Conservation (phyloP, 257 asterid genomes). For the Jasminum sambac region DNA sequence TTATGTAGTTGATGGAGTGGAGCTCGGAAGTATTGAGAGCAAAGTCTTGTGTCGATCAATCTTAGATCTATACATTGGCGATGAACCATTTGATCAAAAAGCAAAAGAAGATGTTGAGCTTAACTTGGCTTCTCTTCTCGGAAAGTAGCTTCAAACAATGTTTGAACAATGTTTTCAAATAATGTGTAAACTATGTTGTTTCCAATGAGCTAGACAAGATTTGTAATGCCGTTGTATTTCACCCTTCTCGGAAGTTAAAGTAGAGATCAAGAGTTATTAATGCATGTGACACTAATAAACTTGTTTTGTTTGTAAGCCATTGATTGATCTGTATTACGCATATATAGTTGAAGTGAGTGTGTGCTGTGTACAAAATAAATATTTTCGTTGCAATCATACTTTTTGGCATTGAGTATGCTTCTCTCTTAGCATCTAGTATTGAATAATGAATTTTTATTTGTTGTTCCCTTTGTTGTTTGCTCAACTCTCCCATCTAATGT, state of each 20-base stretch:
- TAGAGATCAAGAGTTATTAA: not conserved
- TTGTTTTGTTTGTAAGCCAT: not conserved
- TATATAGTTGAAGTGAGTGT: not conserved
- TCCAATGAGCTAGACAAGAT: not conserved
- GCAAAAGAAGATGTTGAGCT: conserved; percentile 76
- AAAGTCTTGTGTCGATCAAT: conserved; percentile 69
- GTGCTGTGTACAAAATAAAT: not conserved
- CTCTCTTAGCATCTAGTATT: not conserved
- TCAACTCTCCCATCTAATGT: too few relatives aligned
- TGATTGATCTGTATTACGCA: not conserved
- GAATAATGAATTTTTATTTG: not conserved
- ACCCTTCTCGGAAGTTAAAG: not conserved
- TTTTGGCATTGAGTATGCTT: not conserved
- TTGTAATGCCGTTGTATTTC: not conserved
- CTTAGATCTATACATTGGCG: conserved; percentile 82
- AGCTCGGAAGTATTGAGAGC: conserved; percentile 85
- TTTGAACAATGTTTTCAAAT: not conserved
- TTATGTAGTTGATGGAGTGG: conserved; percentile 78
- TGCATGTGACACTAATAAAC: not conserved
- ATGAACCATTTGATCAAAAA: conserved; percentile 78
- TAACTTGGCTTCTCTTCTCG: conserved; percentile 63
- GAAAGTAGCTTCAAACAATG: conserved; percentile 29
- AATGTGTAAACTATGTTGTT: not conserved
- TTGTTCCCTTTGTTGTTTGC: too few relatives aligned
- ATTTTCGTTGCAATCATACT: not conserved